Percentiles rank a stretch among this genome's conserved stretches.
These are phyloP conservation scores for Marchantia paleacea DNA, from an alignment of 225 moss, liverwort and hornwort species.

Conservation along the genomic window DNA sequence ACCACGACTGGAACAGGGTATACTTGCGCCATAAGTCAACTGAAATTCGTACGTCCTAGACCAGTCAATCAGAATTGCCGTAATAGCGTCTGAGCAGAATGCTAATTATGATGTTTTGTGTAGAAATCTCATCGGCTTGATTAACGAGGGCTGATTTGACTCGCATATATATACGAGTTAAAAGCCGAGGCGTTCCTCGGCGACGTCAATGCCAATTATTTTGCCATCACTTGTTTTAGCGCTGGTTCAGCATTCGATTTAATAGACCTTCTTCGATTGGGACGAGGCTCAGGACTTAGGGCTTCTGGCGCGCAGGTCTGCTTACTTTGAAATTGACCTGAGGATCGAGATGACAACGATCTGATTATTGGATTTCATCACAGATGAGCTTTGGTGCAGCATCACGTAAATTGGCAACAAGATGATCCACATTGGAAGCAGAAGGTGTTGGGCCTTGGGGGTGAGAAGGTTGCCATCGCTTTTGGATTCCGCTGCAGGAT, in stretches of 20 bases:
- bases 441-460: slow-evolving; percentile 21
- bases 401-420: slow-evolving; percentile 19
- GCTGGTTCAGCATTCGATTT: background rate
- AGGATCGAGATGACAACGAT: background rate
- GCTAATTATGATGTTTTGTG: background rate
- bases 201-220: background rate
- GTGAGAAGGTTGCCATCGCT: slow-evolving; percentile 7
- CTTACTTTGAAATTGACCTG: background rate
- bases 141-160: background rate
- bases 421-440: slow-evolving; percentile 39
- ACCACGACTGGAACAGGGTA: background rate
- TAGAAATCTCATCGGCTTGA: background rate
- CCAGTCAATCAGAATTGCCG: background rate
- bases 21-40: background rate
- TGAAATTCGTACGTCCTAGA: background rate
- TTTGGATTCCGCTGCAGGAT: slow-evolving; percentile 7
- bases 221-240: background rate
- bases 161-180: background rate
- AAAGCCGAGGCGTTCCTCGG: background rate
- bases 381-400: slow-evolving; percentile 15
- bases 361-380: background rate
- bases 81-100: background rate
- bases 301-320: background rate
- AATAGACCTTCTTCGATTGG: background rate
- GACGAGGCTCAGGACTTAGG: slow-evolving; percentile 17